phyloP scores from a whole-genome alignment of 768 basidiomycete genomes.

The Xanthoconium stramineum region DNA sequence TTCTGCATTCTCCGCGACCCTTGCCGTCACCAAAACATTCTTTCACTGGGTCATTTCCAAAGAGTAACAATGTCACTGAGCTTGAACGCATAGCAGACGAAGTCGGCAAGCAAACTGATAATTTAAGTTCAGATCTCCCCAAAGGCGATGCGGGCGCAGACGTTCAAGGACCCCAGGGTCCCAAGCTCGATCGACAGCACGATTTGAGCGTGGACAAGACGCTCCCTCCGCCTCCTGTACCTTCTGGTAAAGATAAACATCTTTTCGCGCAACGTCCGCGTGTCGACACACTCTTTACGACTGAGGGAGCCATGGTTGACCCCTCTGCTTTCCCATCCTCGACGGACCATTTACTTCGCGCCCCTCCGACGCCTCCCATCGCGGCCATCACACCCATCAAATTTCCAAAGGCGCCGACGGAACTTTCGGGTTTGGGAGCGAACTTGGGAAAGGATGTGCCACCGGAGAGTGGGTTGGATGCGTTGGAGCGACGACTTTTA shows the following conservation, averaged over 20 bases:
- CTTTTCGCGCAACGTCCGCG: conserved; percentile 16
- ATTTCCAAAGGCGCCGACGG: conserved; percentile 33
- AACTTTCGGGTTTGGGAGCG: conserved; percentile 23
- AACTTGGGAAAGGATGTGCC: conserved; percentile 18
- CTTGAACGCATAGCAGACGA: conserved; percentile 73
- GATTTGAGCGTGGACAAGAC: conserved; percentile 48
- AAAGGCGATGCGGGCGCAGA: conserved; percentile 22
- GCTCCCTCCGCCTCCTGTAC: conserved; percentile 56
- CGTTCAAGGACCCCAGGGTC: conserved; percentile 17
- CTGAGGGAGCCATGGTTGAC: conserved; percentile 8
- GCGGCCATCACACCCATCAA: conserved; percentile 39
- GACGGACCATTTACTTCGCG: conserved; percentile 11
- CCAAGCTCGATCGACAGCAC: conserved; percentile 12
- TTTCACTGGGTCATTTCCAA: conserved; percentile 27
- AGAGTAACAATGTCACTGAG: conserved; percentile 50
- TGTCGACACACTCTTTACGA: conserved; percentile 33
- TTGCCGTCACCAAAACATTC: conserved; percentile 64
- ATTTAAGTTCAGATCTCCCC: conserved; percentile 27
- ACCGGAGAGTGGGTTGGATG: conserved; percentile 63
- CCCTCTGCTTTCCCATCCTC: conserved; percentile 11
- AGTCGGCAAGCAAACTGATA: conserved; percentile 33
- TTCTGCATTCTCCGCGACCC: conserved; percentile 65
- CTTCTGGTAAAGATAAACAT: conserved; percentile 37
- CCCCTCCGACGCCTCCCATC: conserved; percentile 53
- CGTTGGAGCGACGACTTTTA: conserved; percentile 62